phyloP scores from a whole-genome alignment of 177 flowering plant species.

The Tripterygium wilfordii region DNA sequence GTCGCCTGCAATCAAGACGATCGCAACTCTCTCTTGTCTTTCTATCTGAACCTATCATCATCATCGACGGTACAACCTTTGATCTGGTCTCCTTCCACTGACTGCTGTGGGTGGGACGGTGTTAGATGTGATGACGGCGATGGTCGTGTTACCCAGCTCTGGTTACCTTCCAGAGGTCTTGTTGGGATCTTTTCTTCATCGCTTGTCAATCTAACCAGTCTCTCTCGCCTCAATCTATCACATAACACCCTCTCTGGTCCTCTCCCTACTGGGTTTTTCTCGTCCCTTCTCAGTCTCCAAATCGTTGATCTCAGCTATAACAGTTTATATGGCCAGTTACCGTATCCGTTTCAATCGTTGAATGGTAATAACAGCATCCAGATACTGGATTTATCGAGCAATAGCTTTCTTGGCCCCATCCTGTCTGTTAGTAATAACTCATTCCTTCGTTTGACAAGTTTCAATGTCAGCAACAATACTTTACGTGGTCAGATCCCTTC shows the following conservation, averaged over 20 bases:
- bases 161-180: conserved; percentile 39
- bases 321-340: conserved; percentile 28
- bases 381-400: conserved; percentile 43
- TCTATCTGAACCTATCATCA: conserved; percentile 16
- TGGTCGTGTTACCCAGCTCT: conserved; percentile 32
- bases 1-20: conserved; percentile 36
- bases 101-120: conserved; percentile 70
- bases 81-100: conserved; percentile 30
- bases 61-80: conserved; percentile 15
- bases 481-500: conserved; percentile 48
- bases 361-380: conserved; percentile 8
- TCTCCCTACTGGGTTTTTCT: conserved; percentile 30
- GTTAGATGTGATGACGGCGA: conserved; percentile 27
- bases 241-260: conserved; percentile 38
- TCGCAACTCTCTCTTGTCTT: conserved; percentile 24
- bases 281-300: conserved; percentile 26
- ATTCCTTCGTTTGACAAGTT: conserved; percentile 24
- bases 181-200: conserved; percentile 33
- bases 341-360: conserved; percentile 6
- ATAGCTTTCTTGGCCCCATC: conserved; percentile 36
- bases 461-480: conserved; percentile 54
- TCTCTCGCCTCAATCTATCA: conserved; percentile 53
- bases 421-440: conserved; percentile 12
- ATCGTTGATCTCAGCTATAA: conserved; percentile 56
- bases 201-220: conserved; percentile 29